Evolutionary conservation across 83 land plant species (phyloP), one percentile per base, ranked within the genome.

Genomic region (Isoetes engelmannii): DNA sequence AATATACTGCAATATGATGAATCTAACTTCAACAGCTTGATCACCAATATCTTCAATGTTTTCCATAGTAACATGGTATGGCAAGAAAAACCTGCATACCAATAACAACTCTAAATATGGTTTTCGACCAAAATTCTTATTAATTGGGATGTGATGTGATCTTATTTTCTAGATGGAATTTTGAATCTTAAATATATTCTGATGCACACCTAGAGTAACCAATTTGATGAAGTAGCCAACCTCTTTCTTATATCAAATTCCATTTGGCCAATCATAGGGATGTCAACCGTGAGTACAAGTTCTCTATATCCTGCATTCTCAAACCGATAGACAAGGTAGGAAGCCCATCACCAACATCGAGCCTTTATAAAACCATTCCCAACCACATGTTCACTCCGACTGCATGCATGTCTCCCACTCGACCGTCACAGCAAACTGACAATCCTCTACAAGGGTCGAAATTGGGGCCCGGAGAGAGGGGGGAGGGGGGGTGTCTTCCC

Each of bases 221-320:
- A 15, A 15, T 58, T 15, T 7, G 20, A 21, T 58, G 15, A 58
- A 50, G 8, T 50, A 50, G 13, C 8, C 8, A 50, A 58, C 61
- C 61, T 58, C 20, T 58, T 58, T 58, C 61, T 7, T 58, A 58
- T 15, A 15, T 58, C 61, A 15, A 15, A 15, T 15, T 58, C 61
- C 20, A 15, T 7, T 58, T 21, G 15, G 15, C 61, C 61, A 7
- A 58, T 15, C 6, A 58, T 7, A 15, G 61, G 61, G 20, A 21
- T 58, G 15, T 58, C 61, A 58, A 58, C 61, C 6, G 61, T 58
- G 61, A 58, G 61, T 7, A 58, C 61, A 58, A 58, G 7, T 6
- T 15, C 61, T 58, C 20, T 58, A 21, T 58, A 58, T 6, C 61
- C 61, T 15, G 61, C 61, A 6, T 15, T 58, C 15, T 58, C 61